phyloP scores from a whole-genome alignment of 2,329 filamentous ascomycete genomes.

The Clonostachys sp. region DNA sequence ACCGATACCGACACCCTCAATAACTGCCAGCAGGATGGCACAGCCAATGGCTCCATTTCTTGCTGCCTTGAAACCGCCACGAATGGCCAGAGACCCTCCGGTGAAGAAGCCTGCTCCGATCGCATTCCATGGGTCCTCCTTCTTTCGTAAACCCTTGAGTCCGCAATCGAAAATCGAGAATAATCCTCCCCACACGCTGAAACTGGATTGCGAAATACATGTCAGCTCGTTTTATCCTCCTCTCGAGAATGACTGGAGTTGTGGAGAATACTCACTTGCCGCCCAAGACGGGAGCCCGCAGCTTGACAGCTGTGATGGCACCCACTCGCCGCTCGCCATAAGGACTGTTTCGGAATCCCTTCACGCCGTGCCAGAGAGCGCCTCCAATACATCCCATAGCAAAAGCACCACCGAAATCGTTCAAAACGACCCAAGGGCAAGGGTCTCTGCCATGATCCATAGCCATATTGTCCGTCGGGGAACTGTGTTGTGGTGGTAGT shows the following conservation, averaged over 20 bases:
- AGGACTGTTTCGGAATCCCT: conserved; percentile 85
- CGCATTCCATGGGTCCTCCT: conserved; percentile 97
- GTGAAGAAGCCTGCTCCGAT: conserved; percentile 98
- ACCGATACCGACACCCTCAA: conserved; percentile 94
- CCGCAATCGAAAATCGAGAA: conserved; percentile 97
- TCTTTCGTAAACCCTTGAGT: conserved; percentile 88
- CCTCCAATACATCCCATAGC: conserved; percentile 90
- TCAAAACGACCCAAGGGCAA: conserved; percentile 93
- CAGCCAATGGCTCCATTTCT: conserved; percentile 96
- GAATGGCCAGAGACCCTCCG: conserved; percentile 83
- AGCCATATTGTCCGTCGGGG: conserved; percentile 1
- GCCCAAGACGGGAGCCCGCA: conserved; percentile 89
- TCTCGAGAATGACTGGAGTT: too few relatives aligned
- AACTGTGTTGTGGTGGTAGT: too few relatives aligned
- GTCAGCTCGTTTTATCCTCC: too few relatives aligned
- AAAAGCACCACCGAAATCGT: conserved; percentile 96
- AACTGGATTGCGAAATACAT: background rate
- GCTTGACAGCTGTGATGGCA: conserved; percentile 95
- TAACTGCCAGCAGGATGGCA: conserved; percentile 88
- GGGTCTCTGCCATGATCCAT: conserved; percentile 98
- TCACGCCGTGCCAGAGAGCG: conserved; percentile 94
- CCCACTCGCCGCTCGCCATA: conserved; percentile 95
- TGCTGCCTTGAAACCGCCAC: conserved; percentile 87
- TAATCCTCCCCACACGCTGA: conserved; percentile 80
- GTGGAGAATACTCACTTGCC: conserved; percentile 75